Evolutionary conservation across 352 stramenopile genomes (phyloP).

Genomic region (Thalassiosira sp.): DNA sequence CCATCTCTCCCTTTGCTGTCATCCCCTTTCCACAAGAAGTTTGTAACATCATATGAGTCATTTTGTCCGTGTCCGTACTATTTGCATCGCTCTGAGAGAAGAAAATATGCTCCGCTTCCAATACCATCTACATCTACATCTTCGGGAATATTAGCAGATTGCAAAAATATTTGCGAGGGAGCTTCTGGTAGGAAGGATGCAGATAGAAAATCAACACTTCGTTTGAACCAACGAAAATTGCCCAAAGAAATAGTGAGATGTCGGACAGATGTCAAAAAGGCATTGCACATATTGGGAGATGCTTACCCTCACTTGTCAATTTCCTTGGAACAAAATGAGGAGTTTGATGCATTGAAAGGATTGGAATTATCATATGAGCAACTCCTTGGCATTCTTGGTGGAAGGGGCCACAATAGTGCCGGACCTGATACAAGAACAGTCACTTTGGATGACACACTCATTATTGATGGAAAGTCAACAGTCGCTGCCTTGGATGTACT

Average conservation of each 20-base stretch:
- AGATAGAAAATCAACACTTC: slow-evolving; percentile 4
- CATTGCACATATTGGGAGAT: slow-evolving; percentile 30
- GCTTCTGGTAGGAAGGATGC: too few relatives aligned
- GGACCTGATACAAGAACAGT: background rate
- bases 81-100: background rate
- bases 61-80: background rate
- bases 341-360: too few relatives aligned
- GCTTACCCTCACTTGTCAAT: slow-evolving; percentile 37
- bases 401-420: background rate
- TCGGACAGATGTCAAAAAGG: slow-evolving; percentile 13
- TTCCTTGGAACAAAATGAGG: slow-evolving; percentile 1
- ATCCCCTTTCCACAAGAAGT: too few relatives aligned
- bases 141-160: too few relatives aligned
- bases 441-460: background rate
- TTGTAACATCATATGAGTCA: background rate
- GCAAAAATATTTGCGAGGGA: too few relatives aligned
- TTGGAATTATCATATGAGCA: slow-evolving; percentile 18
- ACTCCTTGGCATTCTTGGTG: slow-evolving; percentile 31
- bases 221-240: slow-evolving; percentile 33
- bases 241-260: slow-evolving; percentile 21
- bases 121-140: background rate
- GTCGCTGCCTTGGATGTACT: slow-evolving; percentile 35
- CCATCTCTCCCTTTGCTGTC: too few relatives aligned
- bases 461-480: slow-evolving; percentile 48
- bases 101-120: background rate